These are phyloP conservation scores for Alloteropsis angusta DNA, from an alignment of 202 grass and related monocot species.

Conservation along the genomic window DNA sequence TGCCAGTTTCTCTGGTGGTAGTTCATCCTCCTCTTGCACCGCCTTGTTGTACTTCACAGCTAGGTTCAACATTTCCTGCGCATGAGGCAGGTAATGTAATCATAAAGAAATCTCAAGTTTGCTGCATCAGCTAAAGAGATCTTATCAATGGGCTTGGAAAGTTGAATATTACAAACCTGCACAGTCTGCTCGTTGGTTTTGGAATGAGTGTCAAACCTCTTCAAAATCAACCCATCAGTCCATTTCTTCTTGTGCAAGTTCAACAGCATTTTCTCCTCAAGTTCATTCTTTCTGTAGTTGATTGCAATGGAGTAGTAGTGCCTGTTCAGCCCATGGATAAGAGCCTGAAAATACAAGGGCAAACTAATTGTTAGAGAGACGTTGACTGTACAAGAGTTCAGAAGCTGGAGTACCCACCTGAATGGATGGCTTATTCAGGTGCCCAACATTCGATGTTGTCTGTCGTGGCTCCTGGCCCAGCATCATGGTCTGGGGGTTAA, in stretches of 20 bases:
- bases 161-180: conserved; percentile 33
- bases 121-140: background rate
- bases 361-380: background rate
- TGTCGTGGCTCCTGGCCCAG: conserved; percentile 83
- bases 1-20: conserved; percentile 75
- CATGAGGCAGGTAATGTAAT: background rate
- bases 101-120: background rate
- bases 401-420: conserved; percentile 32
- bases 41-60: conserved; percentile 59
- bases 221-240: conserved; percentile 31
- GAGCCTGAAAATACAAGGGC: conserved; percentile 42
- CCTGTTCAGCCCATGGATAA: conserved; percentile 75
- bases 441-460: conserved; percentile 84
- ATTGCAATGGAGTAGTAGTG: conserved; percentile 93
- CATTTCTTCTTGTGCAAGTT: conserved; percentile 48
- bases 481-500: conserved; percentile 85
- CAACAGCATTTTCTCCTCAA: conserved; percentile 54
- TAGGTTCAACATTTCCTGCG: conserved; percentile 48
- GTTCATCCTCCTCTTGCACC: conserved; percentile 86
- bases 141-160: background rate
- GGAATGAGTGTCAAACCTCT: conserved; percentile 14
- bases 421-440: conserved; percentile 87
- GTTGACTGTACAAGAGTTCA: background rate
- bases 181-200: conserved; percentile 57
- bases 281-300: conserved; percentile 89